Conservation (phyloP, 805 yeast species). For the Wickerhamomyces strasburgensis region DNA sequence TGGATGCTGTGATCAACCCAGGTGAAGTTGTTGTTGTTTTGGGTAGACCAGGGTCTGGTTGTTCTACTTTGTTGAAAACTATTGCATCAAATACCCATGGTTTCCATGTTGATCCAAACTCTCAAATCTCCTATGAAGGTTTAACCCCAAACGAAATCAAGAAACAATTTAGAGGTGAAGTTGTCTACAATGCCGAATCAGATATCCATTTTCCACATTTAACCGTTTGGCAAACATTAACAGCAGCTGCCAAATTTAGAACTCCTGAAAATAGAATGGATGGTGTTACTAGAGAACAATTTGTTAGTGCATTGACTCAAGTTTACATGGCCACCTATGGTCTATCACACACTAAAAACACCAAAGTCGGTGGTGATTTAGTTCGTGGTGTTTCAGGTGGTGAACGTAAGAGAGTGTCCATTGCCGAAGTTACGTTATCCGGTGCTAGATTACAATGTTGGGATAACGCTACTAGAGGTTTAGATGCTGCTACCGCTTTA, state of each 20-base stretch:
- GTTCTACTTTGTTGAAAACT: conserved; percentile 56
- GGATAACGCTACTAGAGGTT: conserved; percentile 64
- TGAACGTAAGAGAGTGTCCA: conserved; percentile 71
- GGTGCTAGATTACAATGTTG: conserved; percentile 48
- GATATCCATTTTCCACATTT: conserved; percentile 60
- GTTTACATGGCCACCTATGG: conserved; percentile 52
- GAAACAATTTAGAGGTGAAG: conserved; percentile 54
- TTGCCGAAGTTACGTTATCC: conserved; percentile 52
- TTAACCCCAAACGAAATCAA: conserved; percentile 40
- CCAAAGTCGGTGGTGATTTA: conserved; percentile 62
- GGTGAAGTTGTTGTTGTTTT: conserved; percentile 69
- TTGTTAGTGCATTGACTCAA: conserved; percentile 43
- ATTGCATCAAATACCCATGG: conserved; percentile 54
- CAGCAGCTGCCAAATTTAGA: conserved; percentile 48
- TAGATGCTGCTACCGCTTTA: conserved; percentile 58
- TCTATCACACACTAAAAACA: conserved; percentile 49
- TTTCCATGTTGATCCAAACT: conserved; percentile 39
- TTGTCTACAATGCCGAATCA: conserved; percentile 59
- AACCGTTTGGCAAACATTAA: conserved; percentile 56
- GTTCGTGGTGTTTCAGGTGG: conserved; percentile 75
- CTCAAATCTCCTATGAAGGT: conserved; percentile 47
- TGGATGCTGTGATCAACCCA: conserved; percentile 54
- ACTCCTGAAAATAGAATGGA: conserved; percentile 48
- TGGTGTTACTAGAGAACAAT: conserved; percentile 44
- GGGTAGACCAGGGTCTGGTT: conserved; percentile 78